Conservation (phyloP, 768 basidiomycete species). For the Gloeophyllum trabeum region DNA sequence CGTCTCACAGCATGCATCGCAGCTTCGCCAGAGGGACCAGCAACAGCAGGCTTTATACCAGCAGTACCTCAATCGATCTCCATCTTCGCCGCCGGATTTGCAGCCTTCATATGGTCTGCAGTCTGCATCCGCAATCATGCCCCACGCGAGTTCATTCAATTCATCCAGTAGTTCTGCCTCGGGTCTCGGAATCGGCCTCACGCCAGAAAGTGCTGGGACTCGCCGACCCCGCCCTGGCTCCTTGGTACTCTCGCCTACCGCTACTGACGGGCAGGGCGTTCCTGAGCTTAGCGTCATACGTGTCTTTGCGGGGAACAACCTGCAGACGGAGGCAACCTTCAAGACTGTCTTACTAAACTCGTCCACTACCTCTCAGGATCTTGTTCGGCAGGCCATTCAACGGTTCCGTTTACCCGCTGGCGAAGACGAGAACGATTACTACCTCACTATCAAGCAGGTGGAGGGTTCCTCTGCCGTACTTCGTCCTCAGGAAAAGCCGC, state of each 20-base stretch:
- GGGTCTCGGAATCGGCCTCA: conserved; percentile 35
- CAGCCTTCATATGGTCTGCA: conserved; percentile 68
- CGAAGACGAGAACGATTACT: conserved; percentile 57
- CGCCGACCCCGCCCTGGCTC: conserved; percentile 66
- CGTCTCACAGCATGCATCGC: conserved; percentile 50
- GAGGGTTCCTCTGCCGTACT: conserved; percentile 77
- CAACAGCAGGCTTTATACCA: conserved; percentile 83
- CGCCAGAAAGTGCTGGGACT: conserved; percentile 19
- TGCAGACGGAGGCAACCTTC: conserved; percentile 94
- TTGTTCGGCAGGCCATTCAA: conserved; percentile 88
- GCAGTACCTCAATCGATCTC: conserved; percentile 82
- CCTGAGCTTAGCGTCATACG: conserved; percentile 91
- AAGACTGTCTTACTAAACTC: conserved; percentile 92
- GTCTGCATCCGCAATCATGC: conserved; percentile 59
- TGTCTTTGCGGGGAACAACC: conserved; percentile 84
- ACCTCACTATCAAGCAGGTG: conserved; percentile 86
- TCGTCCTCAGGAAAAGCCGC: conserved; percentile 63
- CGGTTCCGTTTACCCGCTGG: conserved; percentile 74
- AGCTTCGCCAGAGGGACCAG: conserved; percentile 78
- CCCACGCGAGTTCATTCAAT: conserved; percentile 28
- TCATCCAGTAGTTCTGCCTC: conserved; percentile 28
- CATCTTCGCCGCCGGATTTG: conserved; percentile 65
- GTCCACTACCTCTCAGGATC: conserved; percentile 72
- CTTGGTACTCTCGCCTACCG: conserved; percentile 50
- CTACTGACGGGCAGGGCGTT: conserved; percentile 49